phyloP scores from a whole-genome alignment of 2,329 filamentous ascomycete species.

The Fusarium sp. region DNA sequence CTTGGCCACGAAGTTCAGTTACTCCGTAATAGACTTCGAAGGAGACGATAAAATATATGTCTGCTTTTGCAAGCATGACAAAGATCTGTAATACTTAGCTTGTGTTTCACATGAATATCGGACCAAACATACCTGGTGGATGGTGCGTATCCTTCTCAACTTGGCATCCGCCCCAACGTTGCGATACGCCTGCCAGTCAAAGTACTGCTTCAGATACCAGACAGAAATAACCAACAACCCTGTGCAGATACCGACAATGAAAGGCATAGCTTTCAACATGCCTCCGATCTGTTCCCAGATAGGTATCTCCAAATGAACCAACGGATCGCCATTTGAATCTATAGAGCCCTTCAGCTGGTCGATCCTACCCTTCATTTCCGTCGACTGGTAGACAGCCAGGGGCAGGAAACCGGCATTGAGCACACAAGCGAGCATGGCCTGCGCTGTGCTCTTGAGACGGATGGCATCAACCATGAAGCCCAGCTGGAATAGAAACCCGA shows the following conservation, averaged over 20 bases:
- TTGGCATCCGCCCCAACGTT: conserved; percentile 8
- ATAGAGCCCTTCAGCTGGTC: not conserved
- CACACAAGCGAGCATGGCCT: conserved; percentile 1
- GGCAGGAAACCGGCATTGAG: conserved; percentile 5
- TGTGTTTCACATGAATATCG: not conserved
- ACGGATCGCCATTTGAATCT: not conserved
- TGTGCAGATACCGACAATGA: not conserved
- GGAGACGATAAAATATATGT: conserved; percentile 3
- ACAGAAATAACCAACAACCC: not conserved
- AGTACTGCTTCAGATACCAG: conserved; percentile 12
- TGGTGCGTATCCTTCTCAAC: conserved; percentile 10
- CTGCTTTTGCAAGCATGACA: conserved; percentile 9
- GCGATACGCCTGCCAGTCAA: conserved; percentile 17
- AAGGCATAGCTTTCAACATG: not conserved
- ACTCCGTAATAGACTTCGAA: not conserved
- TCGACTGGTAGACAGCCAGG: not conserved
- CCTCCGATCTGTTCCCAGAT: not conserved
- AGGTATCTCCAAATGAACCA: conserved; percentile 4
- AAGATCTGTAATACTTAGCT: not conserved
- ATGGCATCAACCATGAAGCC: conserved; percentile 10
- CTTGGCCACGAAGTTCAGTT: not conserved
- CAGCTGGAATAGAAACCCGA: conserved; percentile 6
- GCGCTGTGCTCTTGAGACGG: conserved; percentile 9
- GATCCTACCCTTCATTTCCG: not conserved
- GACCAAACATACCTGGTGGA: not conserved